Conservation (phyloP, 1,284 basidiomycete species). For the Heterobasidion occidentale region DNA sequence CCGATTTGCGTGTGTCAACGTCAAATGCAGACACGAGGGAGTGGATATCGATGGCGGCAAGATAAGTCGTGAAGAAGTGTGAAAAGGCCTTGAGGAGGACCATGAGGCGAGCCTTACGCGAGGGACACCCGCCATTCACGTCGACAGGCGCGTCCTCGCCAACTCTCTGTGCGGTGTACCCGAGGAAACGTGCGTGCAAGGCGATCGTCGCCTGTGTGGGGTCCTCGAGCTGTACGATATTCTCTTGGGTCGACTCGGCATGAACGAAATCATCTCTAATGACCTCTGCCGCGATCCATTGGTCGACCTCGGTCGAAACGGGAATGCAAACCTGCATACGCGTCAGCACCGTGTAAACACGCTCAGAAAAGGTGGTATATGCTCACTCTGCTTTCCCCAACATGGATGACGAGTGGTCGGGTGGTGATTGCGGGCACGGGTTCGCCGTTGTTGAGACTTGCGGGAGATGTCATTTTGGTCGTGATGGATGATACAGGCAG, state of each 20-base stretch:
- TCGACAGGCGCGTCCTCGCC: constrained; percentile 26
- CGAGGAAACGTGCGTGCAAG: constrained; percentile 75
- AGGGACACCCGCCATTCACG: constrained; percentile 34
- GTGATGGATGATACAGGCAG: not conserved
- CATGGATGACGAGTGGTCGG: constrained; percentile 12
- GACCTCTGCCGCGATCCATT: constrained; percentile 87
- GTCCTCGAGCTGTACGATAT: constrained; percentile 43
- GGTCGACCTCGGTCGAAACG: constrained; percentile 66
- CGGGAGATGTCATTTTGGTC: constrained; percentile 3
- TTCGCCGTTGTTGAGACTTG: constrained; percentile 7
- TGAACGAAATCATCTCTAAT: constrained; percentile 81
- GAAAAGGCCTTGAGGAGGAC: constrained; percentile 69
- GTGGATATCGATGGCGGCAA: constrained; percentile 73
- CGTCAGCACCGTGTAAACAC: not conserved
- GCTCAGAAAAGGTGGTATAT: not conserved
- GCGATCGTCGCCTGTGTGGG: constrained; percentile 61
- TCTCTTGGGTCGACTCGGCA: constrained; percentile 48
- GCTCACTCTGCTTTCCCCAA: constrained; percentile 14
- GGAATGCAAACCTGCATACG: constrained; percentile 67
- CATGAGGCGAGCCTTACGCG: constrained; percentile 39
- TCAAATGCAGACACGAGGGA: constrained; percentile 73
- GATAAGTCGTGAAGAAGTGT: constrained; percentile 74
- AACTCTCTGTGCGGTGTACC: constrained; percentile 60
- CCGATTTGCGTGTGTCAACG: constrained; percentile 65
- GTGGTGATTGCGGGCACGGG: constrained; percentile 6